Percentiles rank a stretch among this genome's conserved stretches.
phyloP scores from a whole-genome alignment of 106 monocot species.

The Allium cepa region DNA sequence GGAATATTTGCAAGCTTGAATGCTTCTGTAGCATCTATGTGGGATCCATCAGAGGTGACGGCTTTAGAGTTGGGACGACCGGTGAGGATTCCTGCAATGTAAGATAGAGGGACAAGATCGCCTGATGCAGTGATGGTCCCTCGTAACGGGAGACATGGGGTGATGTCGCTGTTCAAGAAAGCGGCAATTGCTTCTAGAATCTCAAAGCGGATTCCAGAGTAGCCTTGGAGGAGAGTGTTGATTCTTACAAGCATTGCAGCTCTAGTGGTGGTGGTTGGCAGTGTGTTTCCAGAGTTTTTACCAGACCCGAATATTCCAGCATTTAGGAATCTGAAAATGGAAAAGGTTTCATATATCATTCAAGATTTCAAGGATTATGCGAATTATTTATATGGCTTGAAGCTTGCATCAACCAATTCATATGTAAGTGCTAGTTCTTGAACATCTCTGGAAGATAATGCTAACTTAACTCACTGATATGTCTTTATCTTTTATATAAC shows the following conservation, averaged over 20 bases:
- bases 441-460: no score
- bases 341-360: neutral
- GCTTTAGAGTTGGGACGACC: constrained; percentile 75
- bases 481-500: no score
- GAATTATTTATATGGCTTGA: neutral
- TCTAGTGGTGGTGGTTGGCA: constrained; percentile 35
- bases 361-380: no score
- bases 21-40: constrained; percentile 54
- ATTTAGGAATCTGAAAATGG: constrained; percentile 43
- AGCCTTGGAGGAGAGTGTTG: constrained; percentile 94
- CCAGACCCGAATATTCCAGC: constrained; percentile 60
- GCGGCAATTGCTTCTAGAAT: constrained; percentile 72
- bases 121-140: constrained; percentile 95
- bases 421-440: no score
- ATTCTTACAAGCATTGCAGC: constrained; percentile 83
- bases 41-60: constrained; percentile 30
- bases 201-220: constrained; percentile 98
- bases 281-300: constrained; percentile 31
- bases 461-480: no score
- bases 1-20: constrained; percentile 58
- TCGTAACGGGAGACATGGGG: constrained; percentile 79
- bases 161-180: constrained; percentile 60
- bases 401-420: no score
- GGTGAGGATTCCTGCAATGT: constrained; percentile 82
- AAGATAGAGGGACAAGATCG: constrained; percentile 91